A percentile compares a stretch with the other conserved stretches of the same genome.
Evolutionary conservation across 1,284 basidiomycete genomes (phyloP).

Genomic region (Ustilago xerochloae): DNA sequence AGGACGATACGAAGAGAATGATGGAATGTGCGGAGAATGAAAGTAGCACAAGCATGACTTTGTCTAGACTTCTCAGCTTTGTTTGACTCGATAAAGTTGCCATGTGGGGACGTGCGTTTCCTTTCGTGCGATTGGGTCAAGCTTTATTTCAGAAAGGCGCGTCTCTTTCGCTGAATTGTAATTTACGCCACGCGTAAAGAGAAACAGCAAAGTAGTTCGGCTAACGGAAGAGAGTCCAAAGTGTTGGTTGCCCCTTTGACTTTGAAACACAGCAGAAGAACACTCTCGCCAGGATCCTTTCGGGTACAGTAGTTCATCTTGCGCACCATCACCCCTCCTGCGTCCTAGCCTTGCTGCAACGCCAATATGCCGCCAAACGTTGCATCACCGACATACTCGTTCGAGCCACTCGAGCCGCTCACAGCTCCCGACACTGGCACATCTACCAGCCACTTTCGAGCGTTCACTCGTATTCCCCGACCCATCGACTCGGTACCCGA

Average conservation of each 20-base stretch:
- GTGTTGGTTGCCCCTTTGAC: background rate
- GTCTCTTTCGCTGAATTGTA: conserved; percentile 9
- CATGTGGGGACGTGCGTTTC: conserved; percentile 20
- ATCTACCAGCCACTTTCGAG: conserved; percentile 39
- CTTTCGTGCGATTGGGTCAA: conserved; percentile 32
- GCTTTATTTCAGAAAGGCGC: background rate
- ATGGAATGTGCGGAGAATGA: background rate
- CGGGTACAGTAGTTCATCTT: no score
- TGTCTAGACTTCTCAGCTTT: background rate
- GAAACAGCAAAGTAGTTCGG: background rate
- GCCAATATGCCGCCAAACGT: conserved; percentile 8
- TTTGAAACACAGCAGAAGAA: background rate
- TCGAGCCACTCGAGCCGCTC: conserved; percentile 32
- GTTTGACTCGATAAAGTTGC: background rate
- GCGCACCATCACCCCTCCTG: background rate
- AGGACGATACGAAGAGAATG: background rate
- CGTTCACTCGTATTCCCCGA: conserved; percentile 25
- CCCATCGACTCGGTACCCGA: conserved; percentile 24
- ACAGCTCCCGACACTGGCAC: conserved; percentile 8
- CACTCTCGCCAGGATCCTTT: background rate
- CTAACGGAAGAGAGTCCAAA: no score
- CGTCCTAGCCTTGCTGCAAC: background rate
- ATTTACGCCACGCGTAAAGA: conserved; percentile 36
- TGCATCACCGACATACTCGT: conserved; percentile 18
- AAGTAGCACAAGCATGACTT: background rate